Base-by-base conservation (phyloP, 1,284 basidiomycete genomes). In the Trichosporon inkin region DNA sequence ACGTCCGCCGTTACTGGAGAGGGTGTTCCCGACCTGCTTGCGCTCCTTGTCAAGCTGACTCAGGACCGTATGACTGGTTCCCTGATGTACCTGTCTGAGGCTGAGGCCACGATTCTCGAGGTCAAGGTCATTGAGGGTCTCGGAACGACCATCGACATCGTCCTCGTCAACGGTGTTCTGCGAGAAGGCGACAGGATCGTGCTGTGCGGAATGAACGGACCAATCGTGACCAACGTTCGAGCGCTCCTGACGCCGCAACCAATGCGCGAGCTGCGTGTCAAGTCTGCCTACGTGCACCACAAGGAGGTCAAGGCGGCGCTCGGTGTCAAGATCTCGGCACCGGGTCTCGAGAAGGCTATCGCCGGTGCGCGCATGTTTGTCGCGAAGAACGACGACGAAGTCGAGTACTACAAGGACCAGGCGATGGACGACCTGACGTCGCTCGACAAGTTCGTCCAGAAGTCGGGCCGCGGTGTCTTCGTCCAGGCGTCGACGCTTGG, bases 11-110 rank as follows among this genome's bases (percentile, higher is more conserved):
- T 95, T 77, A 97, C 95, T 0, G 96, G 96, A 64, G 96, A 99
- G 81, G 96, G 96, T 81, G 85, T 99, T 22, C 96, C 96, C n/a
- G 96, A 99, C 81, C 93, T 99, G 91, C 93, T 99, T 78, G 92
- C 94, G 87, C 84, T 99, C 36, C 87, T 99, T 73, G 86, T 98
- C 79, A 94, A 96, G 77, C 84, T 99, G 59, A 99, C 96, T 8
- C 96, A 99, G 78, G 90, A 95, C 79, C 86, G 96, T 63, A 98
- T 99, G 95, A 94, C 89, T 75, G 91, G 95, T 75, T 85, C 88
- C 55, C 83, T 99, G 67, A 99, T 99, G 96, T 99, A 98, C 80
- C 85, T 99, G 60, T 92, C 93, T 32, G 94, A 98, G 78, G 83
- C 99, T 58, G 94, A 98, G 80, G 98, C 94, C 78, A 99, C 96